phyloP scores from a whole-genome alignment of 2,329 filamentous ascomycete genomes.

The Tolypocladium endophyticum region DNA sequence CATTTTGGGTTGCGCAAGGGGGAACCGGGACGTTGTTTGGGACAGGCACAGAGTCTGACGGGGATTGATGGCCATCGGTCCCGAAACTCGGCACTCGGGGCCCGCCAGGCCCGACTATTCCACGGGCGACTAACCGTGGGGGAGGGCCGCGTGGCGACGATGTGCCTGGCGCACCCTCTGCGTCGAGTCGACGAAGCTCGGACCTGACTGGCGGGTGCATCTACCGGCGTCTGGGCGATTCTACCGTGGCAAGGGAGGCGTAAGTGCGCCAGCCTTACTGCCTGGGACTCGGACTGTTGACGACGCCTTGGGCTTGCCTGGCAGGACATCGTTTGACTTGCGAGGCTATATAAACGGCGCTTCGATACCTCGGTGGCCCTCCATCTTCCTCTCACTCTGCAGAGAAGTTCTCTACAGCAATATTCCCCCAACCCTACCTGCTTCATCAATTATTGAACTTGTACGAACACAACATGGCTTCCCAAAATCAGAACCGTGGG shows the following conservation, averaged over 20 bases:
- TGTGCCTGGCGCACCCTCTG: background rate
- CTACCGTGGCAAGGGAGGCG: background rate
- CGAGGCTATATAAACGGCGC: background rate
- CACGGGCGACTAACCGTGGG: background rate
- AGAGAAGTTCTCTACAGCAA: background rate
- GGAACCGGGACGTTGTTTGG: background rate
- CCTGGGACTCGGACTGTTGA: background rate
- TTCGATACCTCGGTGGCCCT: background rate
- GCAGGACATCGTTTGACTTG: background rate
- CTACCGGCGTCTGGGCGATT: background rate
- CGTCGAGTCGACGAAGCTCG: background rate
- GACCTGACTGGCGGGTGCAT: background rate
- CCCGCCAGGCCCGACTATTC: background rate
- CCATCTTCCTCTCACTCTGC: background rate
- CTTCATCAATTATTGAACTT: background rate
- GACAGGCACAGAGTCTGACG: background rate
- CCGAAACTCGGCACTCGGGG: background rate
- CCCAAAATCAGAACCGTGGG: constrained; percentile 8
- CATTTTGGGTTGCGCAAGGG: background rate
- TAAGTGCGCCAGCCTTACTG: background rate
- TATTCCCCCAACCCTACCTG: background rate
- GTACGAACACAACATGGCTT: constrained; percentile 10
- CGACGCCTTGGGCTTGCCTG: background rate
- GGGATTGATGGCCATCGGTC: background rate
- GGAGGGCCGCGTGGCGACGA: background rate